Conservation (phyloP, 2,329 filamentous ascomycete species). For the Penicillium thymicola region DNA sequence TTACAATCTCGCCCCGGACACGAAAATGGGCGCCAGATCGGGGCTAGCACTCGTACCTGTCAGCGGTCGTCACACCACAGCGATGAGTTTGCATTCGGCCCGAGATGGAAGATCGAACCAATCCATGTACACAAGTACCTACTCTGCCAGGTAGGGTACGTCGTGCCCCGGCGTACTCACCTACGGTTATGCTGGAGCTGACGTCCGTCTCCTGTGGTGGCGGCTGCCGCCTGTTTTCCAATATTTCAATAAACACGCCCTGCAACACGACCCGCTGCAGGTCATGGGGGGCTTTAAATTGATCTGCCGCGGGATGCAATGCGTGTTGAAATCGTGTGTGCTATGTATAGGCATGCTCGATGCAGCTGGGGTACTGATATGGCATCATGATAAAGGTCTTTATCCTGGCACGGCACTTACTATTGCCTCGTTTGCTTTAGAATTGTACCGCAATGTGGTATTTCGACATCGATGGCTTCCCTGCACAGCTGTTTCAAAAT, state of each 20-base stretch:
- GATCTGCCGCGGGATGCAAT: conserved; percentile 11
- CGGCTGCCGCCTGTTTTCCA: neutral
- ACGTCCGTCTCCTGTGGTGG: conserved; percentile 10
- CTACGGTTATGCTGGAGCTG: conserved; percentile 8
- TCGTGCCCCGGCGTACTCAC: neutral
- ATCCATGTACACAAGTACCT: conserved; percentile 3
- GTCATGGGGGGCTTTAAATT: conserved; percentile 8
- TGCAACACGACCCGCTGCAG: conserved; percentile 7
- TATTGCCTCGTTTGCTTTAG: neutral
- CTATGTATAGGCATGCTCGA: conserved; percentile 5
- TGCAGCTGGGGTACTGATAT: neutral
- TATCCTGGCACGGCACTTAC: neutral
- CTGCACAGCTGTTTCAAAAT: neutral
- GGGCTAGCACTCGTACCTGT: conserved; percentile 16
- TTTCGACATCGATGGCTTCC: neutral
- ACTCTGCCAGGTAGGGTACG: neutral
- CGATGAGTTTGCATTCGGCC: conserved; percentile 16
- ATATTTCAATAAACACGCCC: neutral
- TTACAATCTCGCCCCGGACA: conserved; percentile 13
- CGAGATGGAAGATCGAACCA: conserved; percentile 13
- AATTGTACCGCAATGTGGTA: neutral
- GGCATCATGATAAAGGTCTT: neutral
- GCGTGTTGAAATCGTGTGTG: neutral
- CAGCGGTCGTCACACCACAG: conserved; percentile 19
- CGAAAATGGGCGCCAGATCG: conserved; percentile 15